These are phyloP conservation scores for Euphorbia schlechtendalii DNA, from an alignment of 441 rosid species.

Conservation along the genomic window DNA sequence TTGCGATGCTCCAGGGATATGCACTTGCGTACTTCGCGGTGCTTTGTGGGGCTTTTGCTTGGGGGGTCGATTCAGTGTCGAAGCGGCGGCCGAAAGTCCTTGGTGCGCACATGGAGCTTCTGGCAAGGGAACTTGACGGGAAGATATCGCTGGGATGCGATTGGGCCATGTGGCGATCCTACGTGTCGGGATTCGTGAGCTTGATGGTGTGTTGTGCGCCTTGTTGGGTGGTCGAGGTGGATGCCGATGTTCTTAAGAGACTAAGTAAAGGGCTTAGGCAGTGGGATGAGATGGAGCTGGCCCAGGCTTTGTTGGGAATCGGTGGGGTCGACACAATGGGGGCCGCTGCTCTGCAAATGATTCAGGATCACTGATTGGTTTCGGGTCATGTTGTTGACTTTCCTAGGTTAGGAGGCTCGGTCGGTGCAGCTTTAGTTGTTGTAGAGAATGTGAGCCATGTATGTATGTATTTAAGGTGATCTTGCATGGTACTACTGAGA, in stretches of 20 bases:
- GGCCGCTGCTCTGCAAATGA: slow-evolving; percentile 72
- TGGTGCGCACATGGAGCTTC: slow-evolving; percentile 68
- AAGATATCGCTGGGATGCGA: slow-evolving; percentile 91
- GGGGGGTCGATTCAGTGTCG: slow-evolving; percentile 90
- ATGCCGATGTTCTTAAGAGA: slow-evolving; percentile 66
- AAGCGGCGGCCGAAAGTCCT: slow-evolving; percentile 69
- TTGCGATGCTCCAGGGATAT: slow-evolving; percentile 78
- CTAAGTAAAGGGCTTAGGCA: slow-evolving; percentile 77
- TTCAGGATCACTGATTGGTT: slow-evolving; percentile 28
- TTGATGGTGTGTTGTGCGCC: slow-evolving; percentile 70
- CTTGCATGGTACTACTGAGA: background rate
- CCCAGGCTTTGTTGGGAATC: slow-evolving; percentile 65
- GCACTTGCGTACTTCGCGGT: slow-evolving; percentile 85
- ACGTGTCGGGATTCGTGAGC: slow-evolving; percentile 76
- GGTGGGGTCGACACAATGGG: slow-evolving; percentile 68
- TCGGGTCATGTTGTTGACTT: slow-evolving; percentile 2
- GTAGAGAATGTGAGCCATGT: background rate
- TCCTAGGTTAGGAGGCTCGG: slow-evolving; percentile 2
- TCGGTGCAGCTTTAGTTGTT: background rate
- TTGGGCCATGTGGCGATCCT: slow-evolving; percentile 77
- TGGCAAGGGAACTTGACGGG: slow-evolving; percentile 82
- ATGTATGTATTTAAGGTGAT: background rate
- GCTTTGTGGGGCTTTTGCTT: slow-evolving; percentile 79
- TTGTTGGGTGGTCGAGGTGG: slow-evolving; percentile 76
- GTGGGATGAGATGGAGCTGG: slow-evolving; percentile 87